These are phyloP conservation scores for Saccharomyces pastorianus DNA, from an alignment of 1,139 yeast species.

Conservation along the genomic window DNA sequence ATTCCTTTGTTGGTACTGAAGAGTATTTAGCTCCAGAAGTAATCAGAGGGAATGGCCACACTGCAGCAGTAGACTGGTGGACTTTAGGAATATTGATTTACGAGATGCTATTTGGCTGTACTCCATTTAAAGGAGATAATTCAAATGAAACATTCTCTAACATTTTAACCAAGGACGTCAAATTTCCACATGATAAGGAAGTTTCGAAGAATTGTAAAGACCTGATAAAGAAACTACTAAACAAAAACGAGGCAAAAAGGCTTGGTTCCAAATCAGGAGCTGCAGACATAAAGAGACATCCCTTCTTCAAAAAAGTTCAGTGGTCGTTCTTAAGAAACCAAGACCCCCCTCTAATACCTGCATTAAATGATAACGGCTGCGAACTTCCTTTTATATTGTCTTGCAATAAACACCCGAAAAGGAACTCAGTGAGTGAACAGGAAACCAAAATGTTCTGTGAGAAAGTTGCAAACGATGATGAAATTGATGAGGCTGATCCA, in stretches of 20 bases:
- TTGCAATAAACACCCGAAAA: conserved; percentile 13
- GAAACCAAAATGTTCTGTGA: conserved; percentile 37
- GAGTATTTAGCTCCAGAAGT: conserved; percentile 98
- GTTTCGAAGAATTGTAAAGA: conserved; percentile 70
- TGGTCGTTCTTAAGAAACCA: conserved; percentile 93
- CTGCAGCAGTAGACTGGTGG: conserved; percentile 99
- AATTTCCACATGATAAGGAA: conserved; percentile 48
- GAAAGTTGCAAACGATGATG: conserved; percentile 29
- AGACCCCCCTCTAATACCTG: conserved; percentile 92
- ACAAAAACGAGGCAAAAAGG: conserved; percentile 81
- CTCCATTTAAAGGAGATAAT: conserved; percentile 89
- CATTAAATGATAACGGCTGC: conserved; percentile 53
- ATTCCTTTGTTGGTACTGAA: conserved; percentile 96
- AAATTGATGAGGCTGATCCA: conserved; percentile 50
- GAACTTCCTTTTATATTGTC: conserved; percentile 33
- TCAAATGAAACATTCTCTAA: conserved; percentile 86
- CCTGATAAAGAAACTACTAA: conserved; percentile 68
- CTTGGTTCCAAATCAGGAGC: conserved; percentile 92
- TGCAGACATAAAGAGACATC: conserved; percentile 82
- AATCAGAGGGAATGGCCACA: conserved; percentile 92
- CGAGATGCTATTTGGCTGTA: conserved; percentile 91
- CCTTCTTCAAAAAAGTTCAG: conserved; percentile 81
- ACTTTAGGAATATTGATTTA: conserved; percentile 84
- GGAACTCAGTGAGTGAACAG: conserved; percentile 22
- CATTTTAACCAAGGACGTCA: conserved; percentile 73